These are phyloP conservation scores for Aspergillus pseudoterreus DNA, from an alignment of 2,329 filamentous ascomycete species.

Conservation along the genomic window DNA sequence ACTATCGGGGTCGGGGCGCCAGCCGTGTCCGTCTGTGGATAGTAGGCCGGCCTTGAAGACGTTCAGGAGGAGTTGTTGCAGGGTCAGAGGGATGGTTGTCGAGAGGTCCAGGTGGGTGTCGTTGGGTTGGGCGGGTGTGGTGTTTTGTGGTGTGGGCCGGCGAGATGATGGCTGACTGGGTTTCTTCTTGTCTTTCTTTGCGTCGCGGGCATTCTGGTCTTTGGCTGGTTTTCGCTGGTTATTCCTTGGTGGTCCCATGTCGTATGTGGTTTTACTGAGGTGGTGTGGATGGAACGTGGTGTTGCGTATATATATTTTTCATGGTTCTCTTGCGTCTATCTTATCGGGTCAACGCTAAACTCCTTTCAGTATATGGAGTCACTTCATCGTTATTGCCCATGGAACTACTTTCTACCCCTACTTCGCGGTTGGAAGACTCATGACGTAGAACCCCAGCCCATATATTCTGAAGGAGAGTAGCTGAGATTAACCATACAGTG, in stretches of 20 bases:
- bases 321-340: neutral
- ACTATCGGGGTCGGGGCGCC: neutral
- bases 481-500: neutral
- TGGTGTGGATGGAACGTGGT: neutral
- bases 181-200: constrained; percentile 12
- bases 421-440: no score
- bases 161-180: constrained; percentile 2
- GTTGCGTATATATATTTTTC: neutral
- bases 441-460: no score
- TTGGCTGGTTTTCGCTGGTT: neutral
- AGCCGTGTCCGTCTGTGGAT: constrained; percentile 23
- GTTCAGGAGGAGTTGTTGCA: constrained; percentile 69
- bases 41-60: constrained; percentile 67
- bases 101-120: constrained; percentile 19
- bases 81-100: constrained; percentile 43
- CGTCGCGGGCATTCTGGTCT: constrained; percentile 1
- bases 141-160: neutral
- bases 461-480: no score
- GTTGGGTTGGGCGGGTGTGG: neutral
- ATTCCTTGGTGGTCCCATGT: constrained; percentile 9
- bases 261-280: no score
- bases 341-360: no score
- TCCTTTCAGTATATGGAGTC: no score
- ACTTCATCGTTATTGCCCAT: no score
- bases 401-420: no score